Base-by-base conservation (phyloP, 1,284 basidiomycete species). In the Ceratobasidium papillatum region DNA sequence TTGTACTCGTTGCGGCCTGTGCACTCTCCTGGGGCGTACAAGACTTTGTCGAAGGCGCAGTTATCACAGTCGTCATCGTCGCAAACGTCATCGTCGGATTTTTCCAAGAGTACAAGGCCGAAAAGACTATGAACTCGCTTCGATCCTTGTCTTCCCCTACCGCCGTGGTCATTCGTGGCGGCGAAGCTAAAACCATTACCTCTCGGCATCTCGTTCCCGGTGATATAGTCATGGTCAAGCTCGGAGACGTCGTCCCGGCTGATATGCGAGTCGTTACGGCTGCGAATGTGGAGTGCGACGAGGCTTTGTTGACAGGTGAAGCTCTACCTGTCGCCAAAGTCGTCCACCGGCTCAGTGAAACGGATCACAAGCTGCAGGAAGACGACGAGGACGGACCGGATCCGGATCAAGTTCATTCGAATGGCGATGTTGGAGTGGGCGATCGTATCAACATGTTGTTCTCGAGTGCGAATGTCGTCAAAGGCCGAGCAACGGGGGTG, bases 1-100 rank as follows among this genome's bases (percentile, higher is more conserved):
- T 72, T 11, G 83, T 86, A 3, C 81, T 88, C 68, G 81, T 91
- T 74, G 86, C 86, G 38, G 89, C 89, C 30, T 85, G 91, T 82
- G 86, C 86, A 4, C 85, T 90, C 27, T 89, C 88, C 3, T 88
- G 90, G 75, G 90, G 86, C 74, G 87, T 88, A 19, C 82, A 85
- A 78, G 87, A 88, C 74, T 92, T 86, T 82, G 87, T 91, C 76
- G 88, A 88, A 78, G 89, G 87, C 25, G 89, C 87, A 64, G 90
- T 91, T 54, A 88, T 91, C 74, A 87, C 87, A 12, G 88, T 87
- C 25, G 86, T 91, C 47, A 88, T 91, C 41, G 80, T 59, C 25
- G 61, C 75, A 58, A 82, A 82, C 78, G 78, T 82, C 52, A 69
- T 78, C 51, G 85, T 87, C 63, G 87, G 87, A 11, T 87, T 86